Conservation (phyloP, 495 filamentous ascomycete species). For the Penicillium canariense region DNA sequence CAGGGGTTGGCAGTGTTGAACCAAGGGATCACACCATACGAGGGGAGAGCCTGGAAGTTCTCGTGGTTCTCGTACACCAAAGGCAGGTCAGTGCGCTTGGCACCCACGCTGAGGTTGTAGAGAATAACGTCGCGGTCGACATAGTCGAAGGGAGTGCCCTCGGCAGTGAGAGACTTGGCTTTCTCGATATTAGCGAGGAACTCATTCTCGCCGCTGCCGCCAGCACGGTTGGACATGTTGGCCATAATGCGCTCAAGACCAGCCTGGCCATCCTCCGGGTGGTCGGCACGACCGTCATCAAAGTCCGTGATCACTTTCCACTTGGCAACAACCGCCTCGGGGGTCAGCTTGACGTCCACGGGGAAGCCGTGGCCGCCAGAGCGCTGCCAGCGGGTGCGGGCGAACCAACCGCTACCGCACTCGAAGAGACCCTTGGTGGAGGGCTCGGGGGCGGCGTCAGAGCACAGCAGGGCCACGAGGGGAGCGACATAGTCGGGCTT, state of each 20-base stretch:
- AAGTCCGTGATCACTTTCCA: slow-evolving; percentile 85
- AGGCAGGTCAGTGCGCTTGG: slow-evolving; percentile 85
- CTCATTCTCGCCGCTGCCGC: slow-evolving; percentile 46
- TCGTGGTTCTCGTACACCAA: slow-evolving; percentile 88
- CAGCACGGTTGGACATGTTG: slow-evolving; percentile 74
- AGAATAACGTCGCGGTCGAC: slow-evolving; percentile 85
- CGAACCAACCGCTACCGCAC: slow-evolving; percentile 93
- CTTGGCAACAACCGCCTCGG: slow-evolving; percentile 75
- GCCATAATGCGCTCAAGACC: slow-evolving; percentile 85
- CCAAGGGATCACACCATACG: slow-evolving; percentile 89
- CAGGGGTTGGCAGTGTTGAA: slow-evolving; percentile 84
- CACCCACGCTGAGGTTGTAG: slow-evolving; percentile 93
- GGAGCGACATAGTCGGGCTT: slow-evolving; percentile 99
- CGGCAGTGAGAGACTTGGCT: slow-evolving; percentile 66
- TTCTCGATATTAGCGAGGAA: slow-evolving; percentile 70
- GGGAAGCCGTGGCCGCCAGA: slow-evolving; percentile 90
- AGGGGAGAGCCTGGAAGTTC: slow-evolving; percentile 88
- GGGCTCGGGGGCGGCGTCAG: slow-evolving; percentile 80
- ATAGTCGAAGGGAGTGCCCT: slow-evolving; percentile 78
- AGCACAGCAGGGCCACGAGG: slow-evolving; percentile 81
- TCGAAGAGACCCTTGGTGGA: slow-evolving; percentile 91
- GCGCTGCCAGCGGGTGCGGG: slow-evolving; percentile 91
- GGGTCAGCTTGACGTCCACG: slow-evolving; percentile 79
- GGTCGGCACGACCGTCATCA: slow-evolving; percentile 84
- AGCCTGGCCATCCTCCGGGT: slow-evolving; percentile 76